phyloP scores from a whole-genome alignment of 352 stramenopile genomes.

The Pythium guiyangense region DNA sequence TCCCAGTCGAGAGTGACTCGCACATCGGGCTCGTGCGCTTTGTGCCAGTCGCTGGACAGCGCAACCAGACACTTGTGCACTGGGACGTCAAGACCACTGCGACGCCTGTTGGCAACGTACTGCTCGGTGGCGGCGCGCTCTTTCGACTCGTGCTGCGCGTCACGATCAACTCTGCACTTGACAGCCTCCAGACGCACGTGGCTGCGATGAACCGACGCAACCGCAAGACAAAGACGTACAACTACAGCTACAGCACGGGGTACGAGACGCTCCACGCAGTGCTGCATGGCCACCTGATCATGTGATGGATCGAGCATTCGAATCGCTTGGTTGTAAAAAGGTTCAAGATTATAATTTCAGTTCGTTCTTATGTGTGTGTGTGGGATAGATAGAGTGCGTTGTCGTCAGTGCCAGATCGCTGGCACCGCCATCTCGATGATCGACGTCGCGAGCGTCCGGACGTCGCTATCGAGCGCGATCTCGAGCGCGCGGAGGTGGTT shows the following conservation, averaged over 20 bases:
- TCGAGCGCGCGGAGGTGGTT: conserved; percentile 64
- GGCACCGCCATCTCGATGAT: conserved; percentile 83
- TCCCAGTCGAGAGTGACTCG: conserved; percentile 31
- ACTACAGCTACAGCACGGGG: no score
- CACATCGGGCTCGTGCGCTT: conserved; percentile 60
- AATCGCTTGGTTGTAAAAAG: neutral
- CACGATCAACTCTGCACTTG: conserved; percentile 23
- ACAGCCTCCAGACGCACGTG: conserved; percentile 19
- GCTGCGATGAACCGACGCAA: conserved; percentile 6
- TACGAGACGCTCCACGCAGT: no score
- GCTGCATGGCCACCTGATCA: no score
- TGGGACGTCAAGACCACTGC: conserved; percentile 62
- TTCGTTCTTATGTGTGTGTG: conserved; percentile 6
- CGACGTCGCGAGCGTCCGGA: conserved; percentile 52
- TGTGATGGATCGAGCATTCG: no score
- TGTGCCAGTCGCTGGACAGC: conserved; percentile 22
- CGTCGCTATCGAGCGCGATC: conserved; percentile 37
- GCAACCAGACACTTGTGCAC: conserved; percentile 37
- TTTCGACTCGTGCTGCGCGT: conserved; percentile 33
- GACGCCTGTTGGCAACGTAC: conserved; percentile 35
- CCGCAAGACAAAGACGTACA: neutral
- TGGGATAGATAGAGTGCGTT: neutral
- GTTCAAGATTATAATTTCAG: conserved; percentile 16
- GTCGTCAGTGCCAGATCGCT: conserved; percentile 67
- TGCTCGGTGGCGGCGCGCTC: conserved; percentile 34